Base-by-base conservation (phyloP, 2,329 filamentous ascomycete genomes). In the Stachybotrys chlorohalonatus region DNA sequence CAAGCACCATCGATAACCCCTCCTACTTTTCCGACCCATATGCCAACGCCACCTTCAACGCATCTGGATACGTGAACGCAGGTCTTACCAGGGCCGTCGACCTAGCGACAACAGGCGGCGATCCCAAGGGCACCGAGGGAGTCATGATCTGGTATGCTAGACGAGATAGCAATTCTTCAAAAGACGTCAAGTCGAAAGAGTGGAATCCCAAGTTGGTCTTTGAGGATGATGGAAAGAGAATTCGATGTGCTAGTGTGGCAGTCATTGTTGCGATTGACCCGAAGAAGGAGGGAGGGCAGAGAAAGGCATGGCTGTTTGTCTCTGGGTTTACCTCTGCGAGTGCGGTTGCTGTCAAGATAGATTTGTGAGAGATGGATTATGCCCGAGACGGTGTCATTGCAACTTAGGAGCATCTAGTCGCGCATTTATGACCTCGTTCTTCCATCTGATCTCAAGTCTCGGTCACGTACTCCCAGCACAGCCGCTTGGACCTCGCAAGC, bases 21-120 rank as follows among this genome's bases (percentile, higher is more conserved):
- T 76, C 65, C 59, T 85, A 78, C 64, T 86, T 81, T 60, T 55
- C 63, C 0, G 83, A 86, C 52, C 75, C 78, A 0, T 83, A 77
- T 49, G 68, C 73, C 1, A 70, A 68, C 0, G 57, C 59, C 0
- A 66, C 60, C 0, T 66, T 68, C 17, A 77, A 84, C 55, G 74
- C 74, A 15, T 83, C 80, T 54, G 81, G 82, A 0, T 79, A 78
- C 52, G 63, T 85, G 1, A 60, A 78, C 0, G 70, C 76, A 0
- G 82, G 82, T 1, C 48, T 84, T 0, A 63, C 72, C 0, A 70
- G 70, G 11, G 72, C 59, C 0, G 32, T 73, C 3, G 67, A 78
- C 5, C 53, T 84, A 0, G 15, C 56, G 1, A 59, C 60, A 0
- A 63, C 62, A 2, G 60, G 60, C 6, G 63, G 63, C 0, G 63